These are phyloP conservation scores for Fusarium goolgardi DNA, from an alignment of 2,329 filamentous ascomycete species.

Conservation along the genomic window DNA sequence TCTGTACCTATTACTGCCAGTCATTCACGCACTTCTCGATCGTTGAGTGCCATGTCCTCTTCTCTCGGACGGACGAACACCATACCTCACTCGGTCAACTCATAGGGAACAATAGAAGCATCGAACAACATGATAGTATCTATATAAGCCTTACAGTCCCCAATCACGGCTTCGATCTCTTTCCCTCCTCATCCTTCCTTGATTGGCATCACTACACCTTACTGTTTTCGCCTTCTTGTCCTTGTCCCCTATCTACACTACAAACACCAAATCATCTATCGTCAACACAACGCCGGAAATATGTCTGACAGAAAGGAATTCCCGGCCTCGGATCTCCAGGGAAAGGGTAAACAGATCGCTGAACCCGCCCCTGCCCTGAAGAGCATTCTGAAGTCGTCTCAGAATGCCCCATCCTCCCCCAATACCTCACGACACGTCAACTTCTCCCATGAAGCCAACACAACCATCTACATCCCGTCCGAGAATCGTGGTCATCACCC, in stretches of 20 bases:
- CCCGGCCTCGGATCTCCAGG: no score
- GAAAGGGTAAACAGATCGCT: not conserved
- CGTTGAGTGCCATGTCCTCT: not conserved
- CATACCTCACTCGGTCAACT: not conserved
- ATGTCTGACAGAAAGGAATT: not conserved
- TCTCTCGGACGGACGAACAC: not conserved
- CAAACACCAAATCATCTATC: not conserved
- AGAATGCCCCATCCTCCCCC: not conserved
- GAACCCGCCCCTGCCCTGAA: not conserved
- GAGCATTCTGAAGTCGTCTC: not conserved
- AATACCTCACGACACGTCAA: not conserved
- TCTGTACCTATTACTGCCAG: not conserved
- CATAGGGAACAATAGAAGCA: not conserved
- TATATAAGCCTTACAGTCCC: not conserved
- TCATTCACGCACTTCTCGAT: not conserved
- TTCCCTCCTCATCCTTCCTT: not conserved
- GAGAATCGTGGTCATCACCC: not conserved
- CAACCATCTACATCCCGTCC: not conserved
- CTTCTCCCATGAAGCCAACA: not conserved
- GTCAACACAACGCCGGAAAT: not conserved
- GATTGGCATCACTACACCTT: not conserved
- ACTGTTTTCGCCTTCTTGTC: not conserved
- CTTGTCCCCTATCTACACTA: no score
- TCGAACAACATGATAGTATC: not conserved
- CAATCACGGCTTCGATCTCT: no score